Percentiles rank a stretch among this genome's conserved stretches.
Evolutionary conservation across 768 basidiomycete species (phyloP).

Genomic region (Rossbeevera mucosa): DNA sequence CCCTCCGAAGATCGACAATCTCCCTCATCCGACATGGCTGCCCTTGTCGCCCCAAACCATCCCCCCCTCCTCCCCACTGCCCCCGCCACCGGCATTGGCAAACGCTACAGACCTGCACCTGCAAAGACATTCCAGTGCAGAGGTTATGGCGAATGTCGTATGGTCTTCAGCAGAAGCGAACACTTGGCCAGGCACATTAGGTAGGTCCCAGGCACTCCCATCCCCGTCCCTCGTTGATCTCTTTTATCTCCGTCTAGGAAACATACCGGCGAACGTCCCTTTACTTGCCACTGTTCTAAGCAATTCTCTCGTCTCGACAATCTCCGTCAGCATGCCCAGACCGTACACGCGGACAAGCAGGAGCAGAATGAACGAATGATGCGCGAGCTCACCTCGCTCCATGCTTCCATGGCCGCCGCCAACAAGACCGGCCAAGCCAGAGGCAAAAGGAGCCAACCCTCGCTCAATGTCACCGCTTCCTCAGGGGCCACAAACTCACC

Average conservation of each 20-base stretch:
- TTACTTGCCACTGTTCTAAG: slow-evolving; percentile 92
- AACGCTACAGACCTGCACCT: slow-evolving; percentile 76
- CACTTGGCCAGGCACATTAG: slow-evolving; percentile 94
- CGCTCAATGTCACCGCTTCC: slow-evolving; percentile 6
- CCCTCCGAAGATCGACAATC: slow-evolving; percentile 1
- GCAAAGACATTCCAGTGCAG: slow-evolving; percentile 95
- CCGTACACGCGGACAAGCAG: slow-evolving; percentile 92
- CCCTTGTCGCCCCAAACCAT: slow-evolving; percentile 29
- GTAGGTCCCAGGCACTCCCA: slow-evolving; percentile 43
- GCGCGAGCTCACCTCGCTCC: slow-evolving; percentile 80
- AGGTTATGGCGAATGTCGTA: slow-evolving; percentile 91
- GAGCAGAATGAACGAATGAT: slow-evolving; percentile 89
- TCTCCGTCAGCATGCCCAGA: slow-evolving; percentile 93
- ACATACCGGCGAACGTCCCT: slow-evolving; percentile 97
- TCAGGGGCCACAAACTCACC: slow-evolving; percentile 1
- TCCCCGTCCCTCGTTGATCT: slow-evolving; percentile 20
- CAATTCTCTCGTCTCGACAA: slow-evolving; percentile 97
- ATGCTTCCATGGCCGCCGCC: slow-evolving; percentile 70
- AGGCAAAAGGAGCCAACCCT: slow-evolving; percentile 35
- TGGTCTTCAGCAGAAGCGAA: slow-evolving; percentile 95
- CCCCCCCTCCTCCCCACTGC: slow-evolving; percentile 19
- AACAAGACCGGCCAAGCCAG: slow-evolving; percentile 37
- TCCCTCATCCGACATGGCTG: slow-evolving; percentile 26
- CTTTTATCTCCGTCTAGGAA: slow-evolving; percentile 53
- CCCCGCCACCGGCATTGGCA: slow-evolving; percentile 33